phyloP scores from a whole-genome alignment of 805 yeast species.

The Candida tammaniensis region DNA sequence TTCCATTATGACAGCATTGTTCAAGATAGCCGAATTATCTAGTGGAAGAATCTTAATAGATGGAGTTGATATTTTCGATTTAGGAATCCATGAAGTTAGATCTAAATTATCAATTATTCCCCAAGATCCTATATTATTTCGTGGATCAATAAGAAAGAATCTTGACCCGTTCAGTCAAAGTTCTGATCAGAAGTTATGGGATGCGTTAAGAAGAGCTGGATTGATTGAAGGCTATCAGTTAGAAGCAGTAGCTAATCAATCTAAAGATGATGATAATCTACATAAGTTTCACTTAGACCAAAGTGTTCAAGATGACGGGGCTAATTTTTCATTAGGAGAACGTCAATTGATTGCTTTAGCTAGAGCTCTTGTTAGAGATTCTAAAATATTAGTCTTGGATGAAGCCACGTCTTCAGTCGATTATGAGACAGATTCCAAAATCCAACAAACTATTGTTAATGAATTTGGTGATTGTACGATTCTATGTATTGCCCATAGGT shows the following conservation, averaged over 20 bases:
- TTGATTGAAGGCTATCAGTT: slow-evolving; percentile 39
- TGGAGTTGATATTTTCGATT: slow-evolving; percentile 49
- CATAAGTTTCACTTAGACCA: slow-evolving; percentile 44
- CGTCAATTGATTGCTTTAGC: slow-evolving; percentile 78
- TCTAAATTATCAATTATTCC: slow-evolving; percentile 64
- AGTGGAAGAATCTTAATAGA: slow-evolving; percentile 52
- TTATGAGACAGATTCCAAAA: slow-evolving; percentile 78
- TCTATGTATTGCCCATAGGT: slow-evolving; percentile 83
- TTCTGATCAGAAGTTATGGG: slow-evolving; percentile 55
- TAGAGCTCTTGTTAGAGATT: slow-evolving; percentile 73
- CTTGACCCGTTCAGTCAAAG: slow-evolving; percentile 59
- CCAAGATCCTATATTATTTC: slow-evolving; percentile 66
- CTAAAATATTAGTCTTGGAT: slow-evolving; percentile 75
- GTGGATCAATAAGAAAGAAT: slow-evolving; percentile 55
- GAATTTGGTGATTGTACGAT: slow-evolving; percentile 74
- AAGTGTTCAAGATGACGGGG: slow-evolving; percentile 62
- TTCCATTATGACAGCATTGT: slow-evolving; percentile 62
- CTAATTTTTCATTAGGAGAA: slow-evolving; percentile 73
- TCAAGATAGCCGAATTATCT: slow-evolving; percentile 52
- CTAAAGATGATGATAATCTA: slow-evolving; percentile 12
- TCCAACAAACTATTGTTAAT: slow-evolving; percentile 69
- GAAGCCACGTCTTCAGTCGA: slow-evolving; percentile 84
- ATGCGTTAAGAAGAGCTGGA: slow-evolving; percentile 54
- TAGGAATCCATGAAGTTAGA: slow-evolving; percentile 55
- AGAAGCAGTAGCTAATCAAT: slow-evolving; percentile 26